Evolutionary conservation across 1,284 basidiomycete genomes (phyloP), one percentile per base, ranked within the genome.

Genomic region (Pseudozyma hubeiensis): DNA sequence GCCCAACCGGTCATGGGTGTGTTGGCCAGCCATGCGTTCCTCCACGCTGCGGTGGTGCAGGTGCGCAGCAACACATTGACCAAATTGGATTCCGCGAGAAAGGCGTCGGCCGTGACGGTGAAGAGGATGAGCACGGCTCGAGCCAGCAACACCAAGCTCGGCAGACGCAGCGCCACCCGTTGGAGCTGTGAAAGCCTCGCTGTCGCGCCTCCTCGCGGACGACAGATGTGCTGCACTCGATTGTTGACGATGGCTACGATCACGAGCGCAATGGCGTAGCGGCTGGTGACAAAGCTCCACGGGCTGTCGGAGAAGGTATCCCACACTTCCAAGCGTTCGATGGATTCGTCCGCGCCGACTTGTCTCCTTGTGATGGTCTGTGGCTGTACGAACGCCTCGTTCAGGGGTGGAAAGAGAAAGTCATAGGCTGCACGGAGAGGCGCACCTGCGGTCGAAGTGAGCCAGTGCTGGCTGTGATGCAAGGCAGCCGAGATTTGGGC

Each of bases 151-250:
- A 73, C 14, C 19, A 83, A 50, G 16, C 75, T 59, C 5, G 81
- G 81, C 3, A 81, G 11, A 7, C 79, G 77, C 14, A 83, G 52
- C 10, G 76, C 53, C 7, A 78, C 17, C 2, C 80, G 60, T 53
- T 76, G 67, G 0, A 40, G 24, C 16, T 52, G 50, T 4, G 70
- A 59, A 3, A 83, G 64, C 4, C 57, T 62, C 6, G 45, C 39
- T 19, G 69, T 45, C 24, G 73, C 74, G 7, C 80, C 65, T 5
- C 72, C 68, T 4, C 77, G 45, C 9, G 81, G 80, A 1, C 80
- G 63, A 56, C 81, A 83, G 43, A 83, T 76, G 57, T 83, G 80
- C 33, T 80, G 75, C 7, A 83, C 77, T 4, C 81, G 70, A 44
- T 83, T 82, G 46, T 72, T 73, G 41, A 81, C 35, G 29, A 81